A percentile compares a stretch with the other conserved stretches of the same genome.
Evolutionary conservation across 345 rosid species (phyloP).

Genomic region (Brassica napus): DNA sequence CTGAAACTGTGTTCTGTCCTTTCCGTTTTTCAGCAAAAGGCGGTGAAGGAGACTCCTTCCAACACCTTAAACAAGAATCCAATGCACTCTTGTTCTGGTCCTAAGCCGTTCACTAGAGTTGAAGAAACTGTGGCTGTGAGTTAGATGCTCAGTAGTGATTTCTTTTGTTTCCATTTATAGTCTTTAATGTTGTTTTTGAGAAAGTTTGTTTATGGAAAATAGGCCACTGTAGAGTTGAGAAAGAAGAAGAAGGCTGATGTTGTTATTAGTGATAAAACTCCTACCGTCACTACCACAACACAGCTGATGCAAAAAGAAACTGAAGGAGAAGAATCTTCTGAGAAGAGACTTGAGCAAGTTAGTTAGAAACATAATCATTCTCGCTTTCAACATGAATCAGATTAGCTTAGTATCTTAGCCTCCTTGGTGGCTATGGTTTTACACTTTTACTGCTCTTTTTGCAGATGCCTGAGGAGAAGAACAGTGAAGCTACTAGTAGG

Average conservation of each 20-base stretch:
- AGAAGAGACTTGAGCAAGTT: not conserved
- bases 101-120: not conserved
- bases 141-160: not conserved
- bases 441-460: not conserved
- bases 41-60: not conserved
- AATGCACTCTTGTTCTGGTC: conserved; percentile 28
- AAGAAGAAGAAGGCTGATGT: conserved; percentile 24
- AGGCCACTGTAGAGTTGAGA: conserved; percentile 24
- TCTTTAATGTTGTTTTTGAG: conserved; percentile 7
- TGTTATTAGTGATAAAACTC: conserved; percentile 45
- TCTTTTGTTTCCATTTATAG: not conserved
- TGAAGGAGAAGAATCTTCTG: not conserved
- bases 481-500: not conserved
- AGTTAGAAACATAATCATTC: not conserved
- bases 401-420: not conserved
- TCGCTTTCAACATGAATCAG: not conserved
- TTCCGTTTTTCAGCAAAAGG: not conserved
- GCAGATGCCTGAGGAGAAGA: conserved; percentile 18
- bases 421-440: not conserved
- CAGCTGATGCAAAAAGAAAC: conserved; percentile 18
- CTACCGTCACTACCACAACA: conserved; percentile 23
- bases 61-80: conserved; percentile 13
- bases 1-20: not conserved
- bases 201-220: not conserved
- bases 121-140: not conserved